These are phyloP conservation scores for Neonectria magnoliae DNA, from an alignment of 2,329 filamentous ascomycete species.

Conservation along the genomic window DNA sequence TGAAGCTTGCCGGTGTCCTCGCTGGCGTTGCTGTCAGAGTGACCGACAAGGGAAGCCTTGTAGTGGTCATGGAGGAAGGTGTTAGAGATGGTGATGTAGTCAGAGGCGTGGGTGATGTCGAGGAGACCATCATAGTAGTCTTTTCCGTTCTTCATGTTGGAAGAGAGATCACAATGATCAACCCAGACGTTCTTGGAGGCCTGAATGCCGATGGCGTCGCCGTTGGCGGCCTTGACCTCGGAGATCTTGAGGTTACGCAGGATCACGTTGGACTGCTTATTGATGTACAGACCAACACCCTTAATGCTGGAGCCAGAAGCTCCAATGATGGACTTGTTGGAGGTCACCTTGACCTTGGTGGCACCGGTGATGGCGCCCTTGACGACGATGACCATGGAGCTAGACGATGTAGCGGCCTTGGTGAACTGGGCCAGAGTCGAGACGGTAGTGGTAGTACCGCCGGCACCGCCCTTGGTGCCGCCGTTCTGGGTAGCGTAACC, in stretches of 20 bases:
- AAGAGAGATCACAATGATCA: constrained; percentile 73
- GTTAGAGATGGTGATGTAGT: constrained; percentile 65
- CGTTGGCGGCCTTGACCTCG: constrained; percentile 63
- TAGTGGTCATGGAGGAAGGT: constrained; percentile 53
- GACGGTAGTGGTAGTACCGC: constrained; percentile 58
- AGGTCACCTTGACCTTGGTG: constrained; percentile 53
- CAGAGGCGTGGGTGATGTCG: constrained; percentile 70
- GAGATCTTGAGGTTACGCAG: constrained; percentile 69
- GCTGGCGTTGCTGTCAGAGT: constrained; percentile 65
- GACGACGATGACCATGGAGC: constrained; percentile 54
- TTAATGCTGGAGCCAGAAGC: constrained; percentile 50
- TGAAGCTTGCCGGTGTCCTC: constrained; percentile 71
- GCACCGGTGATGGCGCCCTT: constrained; percentile 53
- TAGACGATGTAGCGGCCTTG: constrained; percentile 56
- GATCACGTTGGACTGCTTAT: constrained; percentile 66
- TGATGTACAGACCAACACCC: constrained; percentile 63
- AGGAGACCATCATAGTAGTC: constrained; percentile 76
- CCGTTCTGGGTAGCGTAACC: constrained; percentile 50
- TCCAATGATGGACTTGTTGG: constrained; percentile 59
- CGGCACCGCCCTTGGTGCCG: constrained; percentile 61
- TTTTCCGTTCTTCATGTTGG: constrained; percentile 68
- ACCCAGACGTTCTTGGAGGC: constrained; percentile 70
- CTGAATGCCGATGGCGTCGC: constrained; percentile 70
- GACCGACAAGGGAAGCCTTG: constrained; percentile 69
- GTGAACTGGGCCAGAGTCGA: constrained; percentile 57